Evolutionary conservation across 129 eudicot genomes (phyloP).

Genomic region (Flaveria ramosissima): DNA sequence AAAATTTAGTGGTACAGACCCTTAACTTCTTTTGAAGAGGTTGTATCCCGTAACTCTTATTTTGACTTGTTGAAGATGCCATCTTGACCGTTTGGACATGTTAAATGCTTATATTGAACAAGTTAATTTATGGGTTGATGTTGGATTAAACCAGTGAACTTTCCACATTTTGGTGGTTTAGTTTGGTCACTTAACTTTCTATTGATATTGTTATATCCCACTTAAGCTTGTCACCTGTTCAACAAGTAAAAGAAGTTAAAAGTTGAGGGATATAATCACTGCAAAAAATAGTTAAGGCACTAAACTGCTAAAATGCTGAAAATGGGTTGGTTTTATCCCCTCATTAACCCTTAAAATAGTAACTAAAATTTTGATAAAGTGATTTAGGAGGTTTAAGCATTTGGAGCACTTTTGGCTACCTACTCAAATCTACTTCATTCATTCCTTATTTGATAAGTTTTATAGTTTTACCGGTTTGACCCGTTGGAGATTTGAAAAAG

Average conservation of each 20-base stretch:
- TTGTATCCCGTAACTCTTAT: not conserved
- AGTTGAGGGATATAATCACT: not conserved
- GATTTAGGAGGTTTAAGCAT: not conserved
- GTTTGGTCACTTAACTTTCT: not conserved
- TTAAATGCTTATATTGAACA: not conserved
- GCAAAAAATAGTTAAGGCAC: not conserved
- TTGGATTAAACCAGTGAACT: not conserved
- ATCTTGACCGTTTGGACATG: not conserved
- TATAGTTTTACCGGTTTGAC: constrained; percentile 6
- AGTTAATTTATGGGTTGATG: not conserved
- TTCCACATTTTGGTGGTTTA: not conserved
- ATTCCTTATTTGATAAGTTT: not conserved
- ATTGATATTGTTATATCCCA: not conserved
- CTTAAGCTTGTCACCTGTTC: not conserved
- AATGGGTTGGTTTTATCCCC: not conserved
- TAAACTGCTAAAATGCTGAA: not conserved
- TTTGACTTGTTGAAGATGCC: not conserved
- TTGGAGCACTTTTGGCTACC: not conserved
- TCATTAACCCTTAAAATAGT: not conserved
- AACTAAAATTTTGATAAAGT: not conserved
- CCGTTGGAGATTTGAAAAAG: not conserved
- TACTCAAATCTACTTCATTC: not conserved
- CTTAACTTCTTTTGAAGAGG: not conserved
- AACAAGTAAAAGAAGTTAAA: not conserved
- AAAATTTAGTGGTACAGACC: not conserved